These are phyloP conservation scores for Eucalyptus coolabah DNA, from an alignment of 345 rosid species.

Conservation along the genomic window DNA sequence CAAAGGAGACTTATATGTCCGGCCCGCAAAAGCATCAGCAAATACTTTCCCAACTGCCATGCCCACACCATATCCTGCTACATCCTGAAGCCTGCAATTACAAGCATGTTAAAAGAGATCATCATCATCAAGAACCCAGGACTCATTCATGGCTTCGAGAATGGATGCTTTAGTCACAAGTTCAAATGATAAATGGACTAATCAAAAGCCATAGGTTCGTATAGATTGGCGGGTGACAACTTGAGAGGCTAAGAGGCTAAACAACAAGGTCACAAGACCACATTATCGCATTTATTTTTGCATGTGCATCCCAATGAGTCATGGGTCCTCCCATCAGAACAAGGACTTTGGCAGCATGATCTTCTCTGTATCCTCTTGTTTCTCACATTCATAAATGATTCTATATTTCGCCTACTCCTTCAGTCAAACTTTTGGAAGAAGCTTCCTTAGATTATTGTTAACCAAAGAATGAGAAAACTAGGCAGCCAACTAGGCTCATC, in stretches of 20 bases:
- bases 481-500: neutral
- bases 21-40: conserved; percentile 49
- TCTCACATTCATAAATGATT: neutral
- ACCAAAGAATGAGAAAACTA: neutral
- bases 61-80: conserved; percentile 85
- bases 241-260: neutral
- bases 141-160: neutral
- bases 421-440: neutral
- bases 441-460: neutral
- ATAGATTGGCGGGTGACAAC: neutral
- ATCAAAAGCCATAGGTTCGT: neutral
- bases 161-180: neutral
- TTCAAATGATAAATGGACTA: neutral
- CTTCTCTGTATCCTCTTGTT: neutral
- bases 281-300: neutral
- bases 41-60: conserved; percentile 51
- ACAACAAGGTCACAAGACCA: neutral
- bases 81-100: conserved; percentile 69
- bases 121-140: neutral
- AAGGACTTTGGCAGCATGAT: neutral
- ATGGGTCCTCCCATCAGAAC: neutral
- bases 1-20: conserved; percentile 51
- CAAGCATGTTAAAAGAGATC: neutral
- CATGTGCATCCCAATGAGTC: neutral
- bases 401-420: neutral